Evolutionary conservation across 23 red algal species (phyloP).

Genomic region (Gracilaria gracilis): DNA sequence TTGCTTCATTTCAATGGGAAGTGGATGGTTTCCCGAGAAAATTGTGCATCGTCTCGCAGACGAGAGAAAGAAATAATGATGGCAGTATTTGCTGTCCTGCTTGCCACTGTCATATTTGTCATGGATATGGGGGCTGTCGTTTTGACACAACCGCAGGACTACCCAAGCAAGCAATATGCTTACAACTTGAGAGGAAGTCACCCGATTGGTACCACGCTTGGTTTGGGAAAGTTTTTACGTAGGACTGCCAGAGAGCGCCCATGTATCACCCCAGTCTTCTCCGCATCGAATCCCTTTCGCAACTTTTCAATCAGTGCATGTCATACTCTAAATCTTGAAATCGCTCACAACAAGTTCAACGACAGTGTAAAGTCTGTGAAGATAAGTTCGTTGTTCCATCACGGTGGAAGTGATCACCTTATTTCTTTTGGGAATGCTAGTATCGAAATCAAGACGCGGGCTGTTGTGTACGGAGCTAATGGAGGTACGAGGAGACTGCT

Average conservation of each 20-base stretch:
- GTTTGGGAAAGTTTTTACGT: conserved; percentile 27
- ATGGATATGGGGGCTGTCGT: conserved; percentile 31
- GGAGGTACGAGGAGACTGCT: conserved; percentile 27
- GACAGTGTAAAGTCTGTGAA: conserved; percentile 16
- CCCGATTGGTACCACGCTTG: conserved; percentile 9
- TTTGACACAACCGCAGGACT: conserved; percentile 30
- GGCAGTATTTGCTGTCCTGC: background rate
- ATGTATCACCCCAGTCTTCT: conserved; percentile 41
- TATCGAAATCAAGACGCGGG: background rate
- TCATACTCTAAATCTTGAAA: background rate
- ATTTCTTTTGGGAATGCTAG: conserved; percentile 38
- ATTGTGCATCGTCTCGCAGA: background rate
- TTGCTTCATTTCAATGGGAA: conserved; percentile 11
- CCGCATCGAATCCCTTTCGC: conserved; percentile 20
- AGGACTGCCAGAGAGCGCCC: conserved; percentile 13
- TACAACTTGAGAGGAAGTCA: conserved; percentile 50
- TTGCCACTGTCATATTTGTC: background rate
- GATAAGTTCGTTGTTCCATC: conserved; percentile 46
- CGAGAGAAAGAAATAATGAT: background rate
- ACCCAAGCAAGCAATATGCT: background rate
- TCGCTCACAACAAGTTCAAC: background rate
- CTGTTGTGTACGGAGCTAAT: background rate
- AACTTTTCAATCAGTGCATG: conserved; percentile 52
- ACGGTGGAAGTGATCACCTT: conserved; percentile 34
- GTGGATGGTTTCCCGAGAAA: background rate